These are phyloP conservation scores for Porodaedalea pini DNA, from an alignment of 1,284 basidiomycete genomes.

Conservation along the genomic window DNA sequence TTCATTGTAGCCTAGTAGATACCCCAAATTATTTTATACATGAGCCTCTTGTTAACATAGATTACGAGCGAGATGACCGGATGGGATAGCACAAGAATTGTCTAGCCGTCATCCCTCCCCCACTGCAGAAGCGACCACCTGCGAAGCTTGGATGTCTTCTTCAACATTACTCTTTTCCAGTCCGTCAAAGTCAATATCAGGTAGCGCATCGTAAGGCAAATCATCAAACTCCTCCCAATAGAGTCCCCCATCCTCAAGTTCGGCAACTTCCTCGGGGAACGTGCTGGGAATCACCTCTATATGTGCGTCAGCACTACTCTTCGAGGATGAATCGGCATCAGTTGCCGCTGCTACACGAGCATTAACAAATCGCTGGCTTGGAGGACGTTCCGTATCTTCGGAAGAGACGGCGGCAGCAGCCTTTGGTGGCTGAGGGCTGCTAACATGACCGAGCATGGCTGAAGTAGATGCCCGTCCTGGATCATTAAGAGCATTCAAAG, in stretches of 20 bases:
- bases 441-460: background rate
- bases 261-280: constrained; percentile 9
- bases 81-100: background rate
- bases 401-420: no score
- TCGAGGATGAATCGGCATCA: background rate
- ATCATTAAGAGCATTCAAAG: background rate
- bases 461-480: background rate
- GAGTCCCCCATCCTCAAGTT: constrained; percentile 21
- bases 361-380: constrained; percentile 4
- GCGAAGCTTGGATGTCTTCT: constrained; percentile 4
- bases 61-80: background rate
- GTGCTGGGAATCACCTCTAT: constrained; percentile 13
- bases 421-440: no score
- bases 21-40: background rate
- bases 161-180: constrained; percentile 9
- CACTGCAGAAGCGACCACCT: background rate
- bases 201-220: constrained; percentile 21
- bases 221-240: constrained; percentile 27
- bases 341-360: background rate
- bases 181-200: constrained; percentile 21
- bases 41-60: no score
- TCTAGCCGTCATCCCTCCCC: background rate
- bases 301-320: background rate
- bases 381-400: background rate
- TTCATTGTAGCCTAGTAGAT: background rate